Evolutionary conservation across 345 rosid genomes (phyloP), one percentile per base, ranked within the genome.

Genomic region (Melaleuca quinquenervia): DNA sequence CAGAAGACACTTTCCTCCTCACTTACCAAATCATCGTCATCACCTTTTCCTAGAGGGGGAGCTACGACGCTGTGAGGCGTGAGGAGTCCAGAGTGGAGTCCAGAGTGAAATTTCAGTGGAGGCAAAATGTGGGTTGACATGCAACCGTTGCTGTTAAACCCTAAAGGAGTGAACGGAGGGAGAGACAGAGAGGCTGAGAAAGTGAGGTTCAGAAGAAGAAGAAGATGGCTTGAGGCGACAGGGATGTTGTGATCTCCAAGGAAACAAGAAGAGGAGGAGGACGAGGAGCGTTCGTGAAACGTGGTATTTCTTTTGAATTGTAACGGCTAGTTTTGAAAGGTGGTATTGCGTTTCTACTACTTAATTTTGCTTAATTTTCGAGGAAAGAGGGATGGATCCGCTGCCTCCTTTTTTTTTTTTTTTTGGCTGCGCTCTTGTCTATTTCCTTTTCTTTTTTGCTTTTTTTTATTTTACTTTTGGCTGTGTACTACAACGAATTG

Each of bases 271-370:
- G 41, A 41, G 16, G 76, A 15, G 7, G 45, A 64, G 75, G 21
- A 62, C 3, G 45, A 16, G 78, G 78, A 70, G 78, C 78, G 78
- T 18, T 70, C 12, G 48, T 1, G 8, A n/a, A 70, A 5, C n/a
- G n/a, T n/a, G n/a, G n/a, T n/a, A n/a, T n/a, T 45, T 70, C 6
- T 5, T 82, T 52, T 82, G 85, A 87, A 85, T 76, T 88, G 76
- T 27, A 95, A 94, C 96, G 98, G 96, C 96, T 95, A 95, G 93
- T 94, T 95, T 92, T 86, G 85, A 90, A 41, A 0, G 0, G 11
- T n/a, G 9, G 24, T 16, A 29, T 29, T 62, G 13, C 60, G 24
- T 26, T 24, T 4, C 62, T 11, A 1, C 45, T n/a, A n/a, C n/a
- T 8, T 32, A 0, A 64, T 41, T 16, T 32, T n/a, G n/a, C n/a